These are phyloP conservation scores for Acer yangbiense DNA, from an alignment of 345 rosid species.

Conservation along the genomic window DNA sequence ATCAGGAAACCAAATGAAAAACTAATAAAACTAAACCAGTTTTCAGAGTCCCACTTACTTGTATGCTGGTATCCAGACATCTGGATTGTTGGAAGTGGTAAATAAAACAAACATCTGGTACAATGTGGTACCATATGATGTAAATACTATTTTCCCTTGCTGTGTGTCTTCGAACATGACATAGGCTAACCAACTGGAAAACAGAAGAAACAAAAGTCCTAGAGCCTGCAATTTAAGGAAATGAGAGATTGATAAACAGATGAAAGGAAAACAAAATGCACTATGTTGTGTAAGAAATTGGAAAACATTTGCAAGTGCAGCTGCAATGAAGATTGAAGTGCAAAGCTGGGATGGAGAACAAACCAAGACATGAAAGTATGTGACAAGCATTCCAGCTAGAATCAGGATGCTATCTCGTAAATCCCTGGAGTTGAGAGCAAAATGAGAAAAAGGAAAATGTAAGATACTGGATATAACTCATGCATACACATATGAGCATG, in stretches of 20 bases:
- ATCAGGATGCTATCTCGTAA: slow-evolving; percentile 61
- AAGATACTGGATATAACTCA: background rate
- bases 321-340: background rate
- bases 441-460: background rate
- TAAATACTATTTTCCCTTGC: slow-evolving; percentile 69
- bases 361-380: slow-evolving; percentile 87
- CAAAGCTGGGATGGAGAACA: slow-evolving; percentile 33
- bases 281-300: background rate
- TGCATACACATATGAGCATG: background rate
- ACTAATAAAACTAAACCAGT: slow-evolving; percentile 1
- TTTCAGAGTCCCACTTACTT: slow-evolving; percentile 59
- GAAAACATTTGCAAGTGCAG: slow-evolving; percentile 7
- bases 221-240: slow-evolving; percentile 67
- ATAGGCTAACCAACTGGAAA: slow-evolving; percentile 93
- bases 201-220: slow-evolving; percentile 79
- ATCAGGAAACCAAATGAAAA: slow-evolving; percentile 1
- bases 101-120: slow-evolving; percentile 88
- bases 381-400: slow-evolving; percentile 88
- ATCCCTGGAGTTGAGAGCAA: slow-evolving; percentile 50
- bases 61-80: slow-evolving; percentile 98
- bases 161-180: slow-evolving; percentile 97
- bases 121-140: slow-evolving; percentile 77
- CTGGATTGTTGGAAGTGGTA: slow-evolving; percentile 98
- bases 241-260: slow-evolving; percentile 27
- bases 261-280: background rate